Evolutionary conservation across 768 basidiomycete species (phyloP).

Genomic region (Pleurotus platypus): DNA sequence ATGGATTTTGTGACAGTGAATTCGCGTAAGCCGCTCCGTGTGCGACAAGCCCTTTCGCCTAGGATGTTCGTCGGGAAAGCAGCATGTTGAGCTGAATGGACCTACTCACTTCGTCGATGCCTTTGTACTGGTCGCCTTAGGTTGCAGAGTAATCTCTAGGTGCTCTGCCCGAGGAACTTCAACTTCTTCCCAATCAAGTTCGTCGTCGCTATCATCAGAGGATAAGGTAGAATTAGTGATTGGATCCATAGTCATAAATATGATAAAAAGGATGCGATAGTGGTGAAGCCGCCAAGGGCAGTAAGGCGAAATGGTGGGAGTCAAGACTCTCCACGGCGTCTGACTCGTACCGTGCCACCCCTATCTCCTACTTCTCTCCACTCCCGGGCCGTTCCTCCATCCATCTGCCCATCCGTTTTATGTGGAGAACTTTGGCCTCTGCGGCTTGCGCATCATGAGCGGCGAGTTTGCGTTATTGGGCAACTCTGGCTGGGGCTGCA

Average conservation of each 20-base stretch:
- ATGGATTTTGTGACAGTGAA: slow-evolving; percentile 88
- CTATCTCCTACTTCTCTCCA: too few species aligned
- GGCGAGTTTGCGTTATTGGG: too few species aligned
- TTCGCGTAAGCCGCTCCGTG: slow-evolving; percentile 68
- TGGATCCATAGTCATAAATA: neutral
- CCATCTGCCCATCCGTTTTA: too few species aligned
- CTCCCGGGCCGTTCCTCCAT: too few species aligned
- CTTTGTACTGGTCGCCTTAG: slow-evolving; percentile 17
- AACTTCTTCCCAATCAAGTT: slow-evolving; percentile 81
- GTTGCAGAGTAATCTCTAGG: slow-evolving; percentile 73
- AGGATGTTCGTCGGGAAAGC: slow-evolving; percentile 22
- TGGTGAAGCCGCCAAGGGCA: neutral
- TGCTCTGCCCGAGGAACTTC: slow-evolving; percentile 50
- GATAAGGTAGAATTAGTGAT: slow-evolving; percentile 14
- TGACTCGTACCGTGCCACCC: too few species aligned
- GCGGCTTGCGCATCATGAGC: too few species aligned
- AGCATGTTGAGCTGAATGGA: slow-evolving; percentile 37
- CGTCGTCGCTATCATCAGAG: slow-evolving; percentile 51
- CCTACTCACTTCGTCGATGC: slow-evolving; percentile 21
- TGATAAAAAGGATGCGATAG: neutral
- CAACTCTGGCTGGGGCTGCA: too few species aligned
- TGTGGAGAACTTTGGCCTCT: too few species aligned
- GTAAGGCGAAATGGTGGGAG: too few species aligned
- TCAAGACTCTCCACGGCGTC: too few species aligned
- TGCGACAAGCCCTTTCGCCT: slow-evolving; percentile 52